Conservation (phyloP, 345 rosid species). For the Salix koriyanagi region DNA sequence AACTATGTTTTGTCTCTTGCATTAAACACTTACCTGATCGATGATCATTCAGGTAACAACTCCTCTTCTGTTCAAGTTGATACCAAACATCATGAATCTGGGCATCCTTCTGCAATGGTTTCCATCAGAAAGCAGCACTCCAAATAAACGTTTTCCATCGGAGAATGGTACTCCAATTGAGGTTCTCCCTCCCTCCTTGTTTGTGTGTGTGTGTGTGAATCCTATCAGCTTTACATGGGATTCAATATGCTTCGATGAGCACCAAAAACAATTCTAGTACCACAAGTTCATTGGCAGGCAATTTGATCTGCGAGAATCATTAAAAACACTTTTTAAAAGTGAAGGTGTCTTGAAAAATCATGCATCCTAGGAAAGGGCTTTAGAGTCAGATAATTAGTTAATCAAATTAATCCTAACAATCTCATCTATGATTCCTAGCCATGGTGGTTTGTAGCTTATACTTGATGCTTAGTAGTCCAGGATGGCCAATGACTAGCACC, state of each 20-base stretch:
- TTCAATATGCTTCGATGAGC: neutral
- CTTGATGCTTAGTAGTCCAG: no score
- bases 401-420: no score
- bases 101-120: conserved; percentile 85
- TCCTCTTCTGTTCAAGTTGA: conserved; percentile 82
- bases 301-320: neutral
- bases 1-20: neutral
- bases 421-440: no score
- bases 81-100: conserved; percentile 76
- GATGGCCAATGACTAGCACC: no score
- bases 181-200: conserved; percentile 34
- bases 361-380: no score
- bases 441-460: no score
- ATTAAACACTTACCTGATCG: conserved; percentile 10
- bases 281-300: neutral
- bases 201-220: neutral
- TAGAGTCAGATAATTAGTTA: no score
- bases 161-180: conserved; percentile 55
- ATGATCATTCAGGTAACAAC: conserved; percentile 69
- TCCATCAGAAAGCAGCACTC: conserved; percentile 56
- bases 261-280: neutral
- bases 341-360: no score
- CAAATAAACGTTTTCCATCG: conserved; percentile 55
- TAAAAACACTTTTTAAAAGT: neutral
- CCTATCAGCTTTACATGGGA: neutral